Conservation (phyloP, 139 green algal genomes). For the Chlamydomonas sp. region DNA sequence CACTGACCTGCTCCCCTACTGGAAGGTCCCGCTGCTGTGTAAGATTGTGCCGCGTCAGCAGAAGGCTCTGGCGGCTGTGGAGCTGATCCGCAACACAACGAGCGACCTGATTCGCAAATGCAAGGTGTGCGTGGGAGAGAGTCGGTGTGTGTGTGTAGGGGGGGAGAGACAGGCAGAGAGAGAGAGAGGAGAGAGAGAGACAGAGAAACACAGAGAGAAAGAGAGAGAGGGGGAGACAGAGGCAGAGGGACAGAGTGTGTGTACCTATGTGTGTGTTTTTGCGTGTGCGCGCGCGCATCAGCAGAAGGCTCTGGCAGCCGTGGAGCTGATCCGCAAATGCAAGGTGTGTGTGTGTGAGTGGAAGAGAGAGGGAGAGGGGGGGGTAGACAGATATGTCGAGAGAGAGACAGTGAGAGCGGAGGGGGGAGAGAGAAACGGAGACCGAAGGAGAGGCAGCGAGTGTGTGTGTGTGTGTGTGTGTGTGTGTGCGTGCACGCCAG, state of each 20-base stretch:
- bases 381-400: too few relatives aligned
- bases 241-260: too few relatives aligned
- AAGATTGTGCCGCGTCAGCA: conserved; percentile 62
- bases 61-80: conserved; percentile 68
- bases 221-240: too few relatives aligned
- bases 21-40: conserved; percentile 67
- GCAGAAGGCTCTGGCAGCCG: conserved; percentile 64
- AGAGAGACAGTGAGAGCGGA: too few relatives aligned
- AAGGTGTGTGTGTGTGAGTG: conserved; percentile 33
- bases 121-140: conserved; percentile 36
- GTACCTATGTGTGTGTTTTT: too few relatives aligned
- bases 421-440: too few relatives aligned
- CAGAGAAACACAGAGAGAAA: too few relatives aligned
- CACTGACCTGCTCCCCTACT: conserved; percentile 93
- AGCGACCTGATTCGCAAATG: conserved; percentile 79
- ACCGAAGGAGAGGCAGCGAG: too few relatives aligned
- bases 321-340: conserved; percentile 79
- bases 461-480: too few relatives aligned
- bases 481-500: conserved; percentile 48
- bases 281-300: conserved; percentile 64
- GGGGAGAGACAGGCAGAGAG: neutral
- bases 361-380: neutral
- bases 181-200: too few relatives aligned
- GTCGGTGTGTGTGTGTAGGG: neutral
- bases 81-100: conserved; percentile 79